Evolutionary conservation across 2,329 filamentous ascomycete species (phyloP).

Genomic region (Pseudocercospora pini-densiflorae): DNA sequence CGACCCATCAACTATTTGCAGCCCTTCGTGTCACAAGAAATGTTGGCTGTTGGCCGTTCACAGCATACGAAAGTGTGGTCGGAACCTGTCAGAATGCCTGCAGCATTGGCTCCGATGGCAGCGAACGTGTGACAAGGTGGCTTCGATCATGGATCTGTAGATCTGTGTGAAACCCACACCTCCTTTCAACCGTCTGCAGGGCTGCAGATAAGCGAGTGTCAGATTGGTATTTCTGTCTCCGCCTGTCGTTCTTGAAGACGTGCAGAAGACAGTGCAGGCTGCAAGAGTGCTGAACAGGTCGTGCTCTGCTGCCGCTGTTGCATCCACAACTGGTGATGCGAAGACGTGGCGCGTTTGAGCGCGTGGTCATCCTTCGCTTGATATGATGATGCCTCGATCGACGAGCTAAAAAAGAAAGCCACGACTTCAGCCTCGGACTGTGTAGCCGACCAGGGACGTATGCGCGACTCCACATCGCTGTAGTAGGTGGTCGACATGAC

Average conservation of each 20-base stretch:
- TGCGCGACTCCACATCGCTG: not conserved
- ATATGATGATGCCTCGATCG: not conserved
- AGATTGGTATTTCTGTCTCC: not conserved
- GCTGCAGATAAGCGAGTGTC: not conserved
- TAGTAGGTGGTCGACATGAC: not conserved
- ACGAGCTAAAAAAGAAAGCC: not conserved
- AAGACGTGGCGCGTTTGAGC: not conserved
- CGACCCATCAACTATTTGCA: not conserved
- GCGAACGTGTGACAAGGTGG: slow-evolving; percentile 3
- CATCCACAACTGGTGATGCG: not conserved
- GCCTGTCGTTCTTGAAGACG: not conserved
- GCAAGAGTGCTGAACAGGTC: not conserved
- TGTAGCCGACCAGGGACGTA: not conserved
- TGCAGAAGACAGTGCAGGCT: not conserved
- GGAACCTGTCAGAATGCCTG: slow-evolving; percentile 3
- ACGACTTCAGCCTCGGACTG: slow-evolving; percentile 1
- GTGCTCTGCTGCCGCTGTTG: not conserved
- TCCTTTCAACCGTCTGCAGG: not conserved
- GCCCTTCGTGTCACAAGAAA: not conserved
- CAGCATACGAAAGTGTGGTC: not conserved
- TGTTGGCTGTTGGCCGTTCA: not conserved
- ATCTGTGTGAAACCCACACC: not conserved
- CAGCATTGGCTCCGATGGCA: slow-evolving; percentile 4
- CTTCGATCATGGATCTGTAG: slow-evolving; percentile 1
- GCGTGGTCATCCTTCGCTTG: slow-evolving; percentile 2